A percentile compares a stretch with the other conserved stretches of the same genome.
These are phyloP conservation scores for Oryza officinalis DNA, from an alignment of 176 grass and related monocot genomes.

Conservation along the genomic window DNA sequence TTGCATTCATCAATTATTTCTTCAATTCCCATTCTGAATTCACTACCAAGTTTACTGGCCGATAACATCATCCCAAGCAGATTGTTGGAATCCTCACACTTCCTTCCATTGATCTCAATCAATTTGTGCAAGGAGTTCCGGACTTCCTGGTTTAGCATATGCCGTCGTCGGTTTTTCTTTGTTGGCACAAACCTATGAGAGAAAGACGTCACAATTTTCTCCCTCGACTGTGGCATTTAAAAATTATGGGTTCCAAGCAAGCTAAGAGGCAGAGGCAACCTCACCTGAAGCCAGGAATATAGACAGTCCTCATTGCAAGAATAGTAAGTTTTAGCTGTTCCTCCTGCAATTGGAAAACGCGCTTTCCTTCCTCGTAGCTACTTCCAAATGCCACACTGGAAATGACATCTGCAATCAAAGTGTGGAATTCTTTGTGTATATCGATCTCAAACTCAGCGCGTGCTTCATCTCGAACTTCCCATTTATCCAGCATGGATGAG, in stretches of 20 bases:
- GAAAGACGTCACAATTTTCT: slow-evolving; percentile 11
- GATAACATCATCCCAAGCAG: slow-evolving; percentile 83
- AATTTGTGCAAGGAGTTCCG: slow-evolving; percentile 53
- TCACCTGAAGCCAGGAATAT: slow-evolving; percentile 85
- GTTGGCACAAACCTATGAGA: slow-evolving; percentile 72
- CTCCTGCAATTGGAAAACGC: slow-evolving; percentile 68
- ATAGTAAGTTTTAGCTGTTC: slow-evolving; percentile 57
- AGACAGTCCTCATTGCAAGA: slow-evolving; percentile 70
- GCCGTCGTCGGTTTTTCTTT: slow-evolving; percentile 69
- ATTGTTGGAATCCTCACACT: slow-evolving; percentile 74
- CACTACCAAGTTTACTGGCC: slow-evolving; percentile 48
- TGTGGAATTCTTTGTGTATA: slow-evolving; percentile 56
- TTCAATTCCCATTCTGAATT: slow-evolving; percentile 73
- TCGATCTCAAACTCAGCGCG: slow-evolving; percentile 67
- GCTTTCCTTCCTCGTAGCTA: slow-evolving; percentile 75
- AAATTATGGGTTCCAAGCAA: not conserved
- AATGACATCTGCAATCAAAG: slow-evolving; percentile 66
- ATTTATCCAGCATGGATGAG: slow-evolving; percentile 68
- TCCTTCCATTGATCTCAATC: slow-evolving; percentile 56
- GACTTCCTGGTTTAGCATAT: slow-evolving; percentile 65
- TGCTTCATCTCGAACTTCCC: slow-evolving; percentile 46
- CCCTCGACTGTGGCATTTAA: not conserved
- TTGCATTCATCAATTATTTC: slow-evolving; percentile 94
- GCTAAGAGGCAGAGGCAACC: slow-evolving; percentile 9
- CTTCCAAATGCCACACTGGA: slow-evolving; percentile 85